A percentile compares a stretch with the other conserved stretches of the same genome.
Evolutionary conservation across 257 asterid species (phyloP).

Genomic region (Capsicum chinense): DNA sequence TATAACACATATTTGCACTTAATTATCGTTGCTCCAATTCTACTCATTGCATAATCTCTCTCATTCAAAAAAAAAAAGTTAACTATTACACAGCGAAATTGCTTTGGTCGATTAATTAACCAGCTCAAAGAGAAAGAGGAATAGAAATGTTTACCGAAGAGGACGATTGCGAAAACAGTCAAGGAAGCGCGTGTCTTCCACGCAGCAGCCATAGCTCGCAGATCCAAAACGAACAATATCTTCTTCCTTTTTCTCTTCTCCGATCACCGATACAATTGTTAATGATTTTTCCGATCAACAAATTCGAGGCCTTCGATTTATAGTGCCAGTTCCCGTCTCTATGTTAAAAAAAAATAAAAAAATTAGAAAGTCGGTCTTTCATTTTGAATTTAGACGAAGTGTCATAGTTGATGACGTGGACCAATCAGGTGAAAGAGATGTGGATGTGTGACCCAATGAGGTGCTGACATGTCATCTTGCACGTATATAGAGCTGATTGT

Average conservation of each 20-base stretch:
- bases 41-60: neutral
- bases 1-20: neutral
- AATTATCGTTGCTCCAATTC: neutral
- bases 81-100: too few species aligned
- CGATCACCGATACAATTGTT: neutral
- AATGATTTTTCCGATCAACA: neutral
- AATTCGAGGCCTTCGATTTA: neutral
- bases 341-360: too few species aligned
- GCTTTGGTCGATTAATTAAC: too few species aligned
- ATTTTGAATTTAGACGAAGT: conserved; percentile 21
- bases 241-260: conserved; percentile 19
- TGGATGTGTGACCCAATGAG: neutral
- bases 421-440: conserved; percentile 44
- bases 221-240: neutral
- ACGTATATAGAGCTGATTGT: conserved; percentile 32
- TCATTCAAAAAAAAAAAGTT: neutral
- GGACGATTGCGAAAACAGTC: conserved; percentile 49
- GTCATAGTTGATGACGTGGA: conserved; percentile 64
- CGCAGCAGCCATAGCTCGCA: conserved; percentile 61
- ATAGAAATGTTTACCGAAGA: conserved; percentile 53
- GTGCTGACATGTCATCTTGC: conserved; percentile 25
- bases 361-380: neutral
- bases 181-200: conserved; percentile 55
- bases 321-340: neutral
- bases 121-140: too few species aligned